Percentiles rank a stretch among this genome's conserved stretches.
phyloP scores from a whole-genome alignment of 805 yeast species.

The Myxozyma vanderwaltii region DNA sequence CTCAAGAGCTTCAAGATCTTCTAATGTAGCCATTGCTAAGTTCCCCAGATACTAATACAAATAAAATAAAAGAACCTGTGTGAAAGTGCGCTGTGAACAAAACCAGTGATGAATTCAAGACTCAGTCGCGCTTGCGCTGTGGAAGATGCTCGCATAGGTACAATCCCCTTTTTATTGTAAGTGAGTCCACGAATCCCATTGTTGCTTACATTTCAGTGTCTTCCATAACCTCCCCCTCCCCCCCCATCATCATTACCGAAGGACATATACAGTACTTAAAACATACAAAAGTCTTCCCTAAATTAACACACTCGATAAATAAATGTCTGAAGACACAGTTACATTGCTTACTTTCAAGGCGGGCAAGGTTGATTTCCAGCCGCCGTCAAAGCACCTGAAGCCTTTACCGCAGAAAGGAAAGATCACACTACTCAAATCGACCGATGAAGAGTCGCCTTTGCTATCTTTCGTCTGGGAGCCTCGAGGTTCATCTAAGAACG shows the following conservation, averaged over 20 bases:
- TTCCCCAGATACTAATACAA: no score
- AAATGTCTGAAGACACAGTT: slow-evolving; percentile 17
- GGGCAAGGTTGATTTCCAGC: slow-evolving; percentile 68
- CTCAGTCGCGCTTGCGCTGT: neutral
- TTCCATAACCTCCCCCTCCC: neutral
- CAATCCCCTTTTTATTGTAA: neutral
- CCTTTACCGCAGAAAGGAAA: slow-evolving; percentile 73
- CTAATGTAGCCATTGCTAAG: slow-evolving; percentile 71
- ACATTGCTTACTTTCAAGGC: slow-evolving; percentile 61
- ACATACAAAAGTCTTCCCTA: slow-evolving; percentile 2
- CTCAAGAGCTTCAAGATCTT: slow-evolving; percentile 66
- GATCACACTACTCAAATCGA: slow-evolving; percentile 56
- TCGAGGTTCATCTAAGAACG: slow-evolving; percentile 48
- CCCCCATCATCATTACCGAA: no score
- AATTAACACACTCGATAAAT: neutral
- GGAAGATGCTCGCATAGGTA: slow-evolving; percentile 5
- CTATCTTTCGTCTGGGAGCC: slow-evolving; percentile 75
- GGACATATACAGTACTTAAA: neutral
- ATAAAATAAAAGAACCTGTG: no score
- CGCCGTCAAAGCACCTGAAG: slow-evolving; percentile 60
- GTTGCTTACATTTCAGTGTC: neutral
- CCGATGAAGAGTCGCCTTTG: slow-evolving; percentile 71
- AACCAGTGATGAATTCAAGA: neutral
- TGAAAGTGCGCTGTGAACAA: neutral
- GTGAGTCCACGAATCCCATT: slow-evolving; percentile 4